phyloP scores from a whole-genome alignment of 768 basidiomycete genomes.

The Tylopilus rubrobrunneus region DNA sequence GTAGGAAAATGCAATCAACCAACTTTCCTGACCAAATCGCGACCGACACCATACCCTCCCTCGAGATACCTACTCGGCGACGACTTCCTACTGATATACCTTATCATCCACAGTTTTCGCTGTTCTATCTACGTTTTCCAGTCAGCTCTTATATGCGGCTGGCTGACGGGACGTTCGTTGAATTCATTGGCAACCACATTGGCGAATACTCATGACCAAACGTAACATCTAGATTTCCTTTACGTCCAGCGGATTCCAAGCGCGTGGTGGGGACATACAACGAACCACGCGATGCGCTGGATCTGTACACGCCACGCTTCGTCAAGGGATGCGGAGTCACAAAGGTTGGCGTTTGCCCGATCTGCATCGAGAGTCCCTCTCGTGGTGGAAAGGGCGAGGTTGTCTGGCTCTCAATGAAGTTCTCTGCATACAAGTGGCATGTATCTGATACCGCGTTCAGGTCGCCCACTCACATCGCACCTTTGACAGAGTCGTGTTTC shows the following conservation, averaged over 20 bases:
- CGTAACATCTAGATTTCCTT: slow-evolving; percentile 14
- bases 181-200: background rate
- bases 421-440: slow-evolving; percentile 79
- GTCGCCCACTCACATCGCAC: slow-evolving; percentile 2
- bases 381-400: slow-evolving; percentile 64
- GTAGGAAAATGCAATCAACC: slow-evolving; percentile 9
- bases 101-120: slow-evolving; percentile 47
- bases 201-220: slow-evolving; percentile 1
- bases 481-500: slow-evolving; percentile 16
- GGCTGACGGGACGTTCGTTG: slow-evolving; percentile 37
- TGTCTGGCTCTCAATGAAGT: slow-evolving; percentile 75
- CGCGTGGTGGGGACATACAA: slow-evolving; percentile 49
- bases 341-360: slow-evolving; percentile 76
- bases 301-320: slow-evolving; percentile 78
- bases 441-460: slow-evolving; percentile 19
- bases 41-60: background rate
- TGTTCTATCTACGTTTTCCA: slow-evolving; percentile 71
- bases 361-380: slow-evolving; percentile 57
- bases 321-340: slow-evolving; percentile 63
- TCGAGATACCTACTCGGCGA: slow-evolving; percentile 30
- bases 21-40: background rate
- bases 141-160: slow-evolving; percentile 51
- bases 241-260: slow-evolving; percentile 15
- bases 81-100: slow-evolving; percentile 49
- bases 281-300: slow-evolving; percentile 53